phyloP scores from a whole-genome alignment of 225 moss, liverwort and hornwort genomes.

The Bryum argenteum region DNA sequence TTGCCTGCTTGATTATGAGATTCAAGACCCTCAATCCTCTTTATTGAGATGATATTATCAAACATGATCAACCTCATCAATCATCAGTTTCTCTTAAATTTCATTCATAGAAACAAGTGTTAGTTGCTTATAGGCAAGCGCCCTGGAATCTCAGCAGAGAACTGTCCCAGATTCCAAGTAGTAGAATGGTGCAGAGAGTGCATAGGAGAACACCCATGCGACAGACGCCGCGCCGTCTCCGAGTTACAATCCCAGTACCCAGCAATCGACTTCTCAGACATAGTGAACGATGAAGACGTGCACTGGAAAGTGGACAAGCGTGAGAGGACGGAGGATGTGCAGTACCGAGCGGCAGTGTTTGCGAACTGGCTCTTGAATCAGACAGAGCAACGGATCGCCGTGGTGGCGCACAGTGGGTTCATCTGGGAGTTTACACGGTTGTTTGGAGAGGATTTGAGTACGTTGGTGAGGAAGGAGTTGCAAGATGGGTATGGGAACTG shows the following conservation, averaged over 20 bases:
- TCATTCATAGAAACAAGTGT: no score
- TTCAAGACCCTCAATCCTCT: no score
- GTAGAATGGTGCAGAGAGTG: conserved; percentile 80
- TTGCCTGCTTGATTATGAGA: no score
- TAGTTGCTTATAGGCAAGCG: conserved; percentile 4
- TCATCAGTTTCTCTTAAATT: no score
- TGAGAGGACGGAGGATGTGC: conserved; percentile 51
- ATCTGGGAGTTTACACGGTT: conserved; percentile 59
- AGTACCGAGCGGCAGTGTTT: conserved; percentile 50
- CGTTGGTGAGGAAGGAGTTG: conserved; percentile 39
- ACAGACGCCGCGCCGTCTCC: conserved; percentile 53
- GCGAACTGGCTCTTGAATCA: conserved; percentile 70
- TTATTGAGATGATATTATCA: no score
- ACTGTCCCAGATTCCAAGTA: conserved; percentile 64
- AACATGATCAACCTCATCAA: no score
- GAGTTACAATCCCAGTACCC: conserved; percentile 60
- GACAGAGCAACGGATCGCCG: conserved; percentile 65
- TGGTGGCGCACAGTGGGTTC: conserved; percentile 79
- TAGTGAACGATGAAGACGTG: conserved; percentile 55
- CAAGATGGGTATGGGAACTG: conserved; percentile 60
- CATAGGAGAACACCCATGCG: conserved; percentile 75
- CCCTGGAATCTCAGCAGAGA: conserved; percentile 39
- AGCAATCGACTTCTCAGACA: conserved; percentile 66
- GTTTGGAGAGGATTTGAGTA: conserved; percentile 62
- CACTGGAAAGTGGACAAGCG: conserved; percentile 52